A percentile compares a stretch with the other conserved stretches of the same genome.
Conservation (phyloP, 2,329 filamentous ascomycete genomes). For the Neopestalotiopsis sp. region DNA sequence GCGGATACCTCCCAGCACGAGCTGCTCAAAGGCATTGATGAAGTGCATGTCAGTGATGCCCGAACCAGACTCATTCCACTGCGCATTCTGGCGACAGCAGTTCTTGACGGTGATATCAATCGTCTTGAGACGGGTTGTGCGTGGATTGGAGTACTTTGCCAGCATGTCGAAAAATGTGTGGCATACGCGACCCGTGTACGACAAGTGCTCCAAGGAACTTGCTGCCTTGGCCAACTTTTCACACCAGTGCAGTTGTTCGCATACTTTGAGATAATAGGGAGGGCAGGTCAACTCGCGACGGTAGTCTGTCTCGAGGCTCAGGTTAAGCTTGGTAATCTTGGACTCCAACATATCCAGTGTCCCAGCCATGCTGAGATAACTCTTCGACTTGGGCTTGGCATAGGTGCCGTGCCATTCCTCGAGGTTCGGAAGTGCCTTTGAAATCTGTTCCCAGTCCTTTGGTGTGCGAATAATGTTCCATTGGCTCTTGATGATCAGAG, state of each 20-base stretch:
- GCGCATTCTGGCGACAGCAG: conserved; percentile 63
- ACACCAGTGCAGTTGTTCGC: conserved; percentile 68
- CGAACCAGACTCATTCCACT: conserved; percentile 67
- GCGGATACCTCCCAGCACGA: conserved; percentile 68
- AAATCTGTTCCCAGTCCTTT: conserved; percentile 66
- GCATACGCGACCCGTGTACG: conserved; percentile 76
- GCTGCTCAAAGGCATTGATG: conserved; percentile 71
- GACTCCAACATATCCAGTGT: conserved; percentile 63
- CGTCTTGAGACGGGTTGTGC: conserved; percentile 61
- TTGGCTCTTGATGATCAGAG: conserved; percentile 74
- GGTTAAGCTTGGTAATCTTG: conserved; percentile 65
- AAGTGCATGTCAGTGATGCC: conserved; percentile 76
- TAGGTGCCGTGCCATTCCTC: conserved; percentile 66
- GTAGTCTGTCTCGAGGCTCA: conserved; percentile 76
- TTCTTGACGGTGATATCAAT: conserved; percentile 78
- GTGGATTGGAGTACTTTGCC: conserved; percentile 52
- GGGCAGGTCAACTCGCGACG: conserved; percentile 66
- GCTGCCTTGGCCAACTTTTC: conserved; percentile 63
- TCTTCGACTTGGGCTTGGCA: conserved; percentile 76
- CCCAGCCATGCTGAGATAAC: conserved; percentile 71
- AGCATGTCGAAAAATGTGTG: conserved; percentile 69
- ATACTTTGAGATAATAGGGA: conserved; percentile 64
- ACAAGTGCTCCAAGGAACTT: conserved; percentile 68
- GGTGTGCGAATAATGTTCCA: conserved; percentile 75
- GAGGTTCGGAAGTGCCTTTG: conserved; percentile 69